These are phyloP conservation scores for Camellia granthamiana DNA, from an alignment of 148 eudicot genomes.

Conservation along the genomic window DNA sequence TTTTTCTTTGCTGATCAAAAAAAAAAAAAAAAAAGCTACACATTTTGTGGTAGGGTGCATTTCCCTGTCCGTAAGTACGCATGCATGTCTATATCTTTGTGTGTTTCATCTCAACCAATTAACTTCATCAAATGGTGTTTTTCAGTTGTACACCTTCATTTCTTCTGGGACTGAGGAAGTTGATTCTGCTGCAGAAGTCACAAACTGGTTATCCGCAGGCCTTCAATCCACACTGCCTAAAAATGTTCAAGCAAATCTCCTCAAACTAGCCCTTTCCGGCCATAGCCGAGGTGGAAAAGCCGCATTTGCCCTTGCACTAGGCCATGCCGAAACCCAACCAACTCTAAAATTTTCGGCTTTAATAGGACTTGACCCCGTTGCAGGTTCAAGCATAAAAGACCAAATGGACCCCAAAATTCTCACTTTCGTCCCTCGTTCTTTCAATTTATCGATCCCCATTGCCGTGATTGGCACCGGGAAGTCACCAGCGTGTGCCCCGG, in stretches of 20 bases:
- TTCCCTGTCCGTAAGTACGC: no score
- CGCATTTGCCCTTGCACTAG: slow-evolving; percentile 48
- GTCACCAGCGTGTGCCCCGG: slow-evolving; percentile 26
- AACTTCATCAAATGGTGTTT: neutral
- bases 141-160: neutral
- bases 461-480: slow-evolving; percentile 34
- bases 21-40: no score
- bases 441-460: slow-evolving; percentile 23
- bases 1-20: no score
- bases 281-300: slow-evolving; percentile 57
- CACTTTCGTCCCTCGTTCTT: slow-evolving; percentile 25
- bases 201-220: slow-evolving; percentile 19
- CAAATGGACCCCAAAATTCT: slow-evolving; percentile 22
- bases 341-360: slow-evolving; percentile 27
- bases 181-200: slow-evolving; percentile 5
- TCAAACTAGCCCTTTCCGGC: slow-evolving; percentile 37
- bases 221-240: slow-evolving; percentile 28
- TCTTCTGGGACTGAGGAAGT: neutral
- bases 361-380: slow-evolving; percentile 50
- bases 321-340: neutral
- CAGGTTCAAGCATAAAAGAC: slow-evolving; percentile 2
- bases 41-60: no score
- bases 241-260: slow-evolving; percentile 27
- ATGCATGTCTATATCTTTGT: no score
- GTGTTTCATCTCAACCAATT: no score